These are phyloP conservation scores for Begonia masoniana DNA, from an alignment of 306 rosid species.

Conservation along the genomic window DNA sequence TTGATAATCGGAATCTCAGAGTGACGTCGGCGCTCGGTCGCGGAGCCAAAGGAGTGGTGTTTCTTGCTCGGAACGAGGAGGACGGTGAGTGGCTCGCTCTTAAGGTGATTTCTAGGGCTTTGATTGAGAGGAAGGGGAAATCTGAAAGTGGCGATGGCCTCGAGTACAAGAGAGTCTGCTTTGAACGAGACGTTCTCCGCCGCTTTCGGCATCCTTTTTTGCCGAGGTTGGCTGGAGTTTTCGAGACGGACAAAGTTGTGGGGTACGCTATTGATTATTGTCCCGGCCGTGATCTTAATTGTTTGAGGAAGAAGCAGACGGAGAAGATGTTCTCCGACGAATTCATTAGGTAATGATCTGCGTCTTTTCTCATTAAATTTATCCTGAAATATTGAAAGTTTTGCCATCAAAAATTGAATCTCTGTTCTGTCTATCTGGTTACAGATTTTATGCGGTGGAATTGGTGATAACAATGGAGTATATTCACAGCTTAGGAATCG, in stretches of 20 bases:
- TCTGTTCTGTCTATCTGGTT: background rate
- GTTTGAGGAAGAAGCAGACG: slow-evolving; percentile 43
- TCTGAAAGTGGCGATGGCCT: slow-evolving; percentile 4
- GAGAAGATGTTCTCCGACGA: slow-evolving; percentile 68
- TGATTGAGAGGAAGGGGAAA: slow-evolving; percentile 31
- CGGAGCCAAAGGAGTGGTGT: slow-evolving; percentile 91
- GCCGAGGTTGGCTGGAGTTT: slow-evolving; percentile 47
- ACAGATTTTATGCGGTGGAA: slow-evolving; percentile 85
- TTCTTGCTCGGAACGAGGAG: slow-evolving; percentile 23
- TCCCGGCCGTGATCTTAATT: slow-evolving; percentile 65
- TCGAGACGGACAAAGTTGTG: slow-evolving; percentile 37
- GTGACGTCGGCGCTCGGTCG: slow-evolving; percentile 75
- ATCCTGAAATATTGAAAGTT: background rate
- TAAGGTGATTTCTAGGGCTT: slow-evolving; percentile 53
- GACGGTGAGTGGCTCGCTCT: slow-evolving; percentile 37
- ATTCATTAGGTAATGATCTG: slow-evolving; percentile 35
- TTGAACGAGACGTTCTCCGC: slow-evolving; percentile 57
- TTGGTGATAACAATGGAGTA: slow-evolving; percentile 68
- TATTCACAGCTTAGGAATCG: slow-evolving; percentile 60
- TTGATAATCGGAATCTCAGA: slow-evolving; percentile 33
- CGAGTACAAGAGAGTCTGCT: slow-evolving; percentile 43
- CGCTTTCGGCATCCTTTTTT: slow-evolving; percentile 56
- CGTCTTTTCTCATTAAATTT: background rate
- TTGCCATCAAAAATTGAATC: too few relatives aligned
- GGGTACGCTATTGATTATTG: slow-evolving; percentile 74